A percentile compares a stretch with the other conserved stretches of the same genome.
Evolutionary conservation across 306 rosid genomes (phyloP).

Genomic region (Ziziphus jujuba): DNA sequence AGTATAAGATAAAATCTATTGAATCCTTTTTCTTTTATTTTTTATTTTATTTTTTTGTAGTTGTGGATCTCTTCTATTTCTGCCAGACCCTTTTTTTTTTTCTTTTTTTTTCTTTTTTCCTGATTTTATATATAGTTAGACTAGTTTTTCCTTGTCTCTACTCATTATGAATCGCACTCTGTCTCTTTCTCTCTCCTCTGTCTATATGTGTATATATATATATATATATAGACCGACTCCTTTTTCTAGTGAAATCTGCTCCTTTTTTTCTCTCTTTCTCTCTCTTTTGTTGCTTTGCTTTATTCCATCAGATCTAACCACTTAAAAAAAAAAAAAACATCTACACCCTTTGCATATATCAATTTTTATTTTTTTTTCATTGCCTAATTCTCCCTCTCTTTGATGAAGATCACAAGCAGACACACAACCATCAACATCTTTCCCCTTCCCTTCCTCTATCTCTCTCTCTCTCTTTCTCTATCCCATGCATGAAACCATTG

Average conservation of each 20-base stretch:
- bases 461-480: slow-evolving; percentile 28
- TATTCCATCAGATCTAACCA: slow-evolving; percentile 61
- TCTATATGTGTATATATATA: not conserved
- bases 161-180: not conserved
- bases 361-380: slow-evolving; percentile 10
- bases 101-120: too few relatives aligned
- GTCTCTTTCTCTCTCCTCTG: slow-evolving; percentile 6
- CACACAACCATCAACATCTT: slow-evolving; percentile 36
- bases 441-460: slow-evolving; percentile 28
- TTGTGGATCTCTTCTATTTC: slow-evolving; percentile 37
- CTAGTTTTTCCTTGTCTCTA: slow-evolving; percentile 26
- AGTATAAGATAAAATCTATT: too few relatives aligned
- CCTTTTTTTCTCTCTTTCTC: slow-evolving; percentile 37
- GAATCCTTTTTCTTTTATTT: too few relatives aligned
- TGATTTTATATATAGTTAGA: slow-evolving; percentile 18
- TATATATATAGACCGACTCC: slow-evolving; percentile 27
- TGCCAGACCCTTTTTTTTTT: too few relatives aligned
- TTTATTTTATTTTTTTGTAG: too few relatives aligned
- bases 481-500: slow-evolving; percentile 70
- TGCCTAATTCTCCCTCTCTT: slow-evolving; percentile 36
- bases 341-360: slow-evolving; percentile 26
- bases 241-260: slow-evolving; percentile 35
- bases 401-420: slow-evolving; percentile 83
- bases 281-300: slow-evolving; percentile 28
- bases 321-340: too few relatives aligned